Evolutionary conservation across 495 filamentous ascomycete species (phyloP).

Genomic region (Articulospora tetracladia): DNA sequence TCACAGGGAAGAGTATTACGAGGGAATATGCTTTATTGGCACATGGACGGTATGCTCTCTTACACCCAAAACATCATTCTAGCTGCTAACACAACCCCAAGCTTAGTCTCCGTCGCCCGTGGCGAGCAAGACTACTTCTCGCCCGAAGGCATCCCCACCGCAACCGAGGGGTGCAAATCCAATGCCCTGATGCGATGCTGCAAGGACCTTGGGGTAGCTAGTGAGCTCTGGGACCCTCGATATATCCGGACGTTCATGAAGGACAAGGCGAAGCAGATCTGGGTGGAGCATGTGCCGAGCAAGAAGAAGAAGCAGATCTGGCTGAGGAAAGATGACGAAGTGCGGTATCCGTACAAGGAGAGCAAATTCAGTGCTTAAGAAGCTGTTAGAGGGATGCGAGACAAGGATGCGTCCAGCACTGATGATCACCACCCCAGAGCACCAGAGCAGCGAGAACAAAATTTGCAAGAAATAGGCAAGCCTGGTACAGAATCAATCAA

Average conservation of each 20-base stretch:
- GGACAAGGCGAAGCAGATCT: constrained; percentile 64
- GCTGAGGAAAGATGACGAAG: constrained; percentile 77
- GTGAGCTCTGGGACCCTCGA: constrained; percentile 93
- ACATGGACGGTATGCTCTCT: constrained; percentile 71
- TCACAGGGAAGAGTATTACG: constrained; percentile 84
- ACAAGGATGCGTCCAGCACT: background rate
- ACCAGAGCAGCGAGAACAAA: too few relatives aligned
- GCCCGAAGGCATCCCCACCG: constrained; percentile 90
- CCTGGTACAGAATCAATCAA: too few relatives aligned
- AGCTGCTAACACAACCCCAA: constrained; percentile 29
- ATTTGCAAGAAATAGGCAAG: too few relatives aligned
- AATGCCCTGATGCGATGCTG: constrained; percentile 96
- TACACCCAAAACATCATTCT: background rate
- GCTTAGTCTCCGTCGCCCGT: constrained; percentile 86
- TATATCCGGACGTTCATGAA: constrained; percentile 73
- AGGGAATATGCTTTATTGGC: constrained; percentile 92
- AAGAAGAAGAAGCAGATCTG: constrained; percentile 90
- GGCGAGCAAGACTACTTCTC: constrained; percentile 96
- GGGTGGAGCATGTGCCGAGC: constrained; percentile 74
- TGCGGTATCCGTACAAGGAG: constrained; percentile 79
- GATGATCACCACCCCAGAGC: too few relatives aligned
- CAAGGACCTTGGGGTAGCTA: constrained; percentile 94
- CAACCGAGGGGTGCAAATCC: constrained; percentile 93
- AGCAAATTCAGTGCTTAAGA: constrained; percentile 34
- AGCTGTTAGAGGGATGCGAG: background rate